Evolutionary conservation across 805 yeast genomes (phyloP), one percentile per base, ranked within the genome.

Genomic region (Candida namnaoensis): DNA sequence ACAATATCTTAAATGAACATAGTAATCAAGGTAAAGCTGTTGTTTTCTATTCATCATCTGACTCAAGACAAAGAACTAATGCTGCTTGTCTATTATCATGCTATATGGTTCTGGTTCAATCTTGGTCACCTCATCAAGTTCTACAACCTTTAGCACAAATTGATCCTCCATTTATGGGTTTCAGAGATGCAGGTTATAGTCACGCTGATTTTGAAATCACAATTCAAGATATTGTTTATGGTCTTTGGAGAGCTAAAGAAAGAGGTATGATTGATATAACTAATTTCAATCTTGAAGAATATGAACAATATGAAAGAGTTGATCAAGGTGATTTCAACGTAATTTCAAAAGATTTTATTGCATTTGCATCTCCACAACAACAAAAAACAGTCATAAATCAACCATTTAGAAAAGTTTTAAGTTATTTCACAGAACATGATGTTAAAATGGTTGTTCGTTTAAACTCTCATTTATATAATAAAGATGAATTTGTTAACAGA

Each of bases 51-150:
- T 87, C 96, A 12, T 72, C 88, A 1, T 79, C 91, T 0, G 80
- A 85, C 30, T 77, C 95, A 1, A 79, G 82, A 47, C 82, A 82
- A 49, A 66, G 99, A 53, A 80, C 97, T 7, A 93, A 93, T 56
- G 95, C 98, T 14, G 97, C 98, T 5, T 88, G 98, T 61, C 69
- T 93, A 47, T 68, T 93, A 40, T 87, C 96, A 49, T 88, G 97
- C 55, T 93, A 93, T 63, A 88, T 93, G 97, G 75, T 93, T 1
- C 65, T 93, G 41, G 91, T 93, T 14, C 99, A 93, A 59, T 82
- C 88, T 12, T 93, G 99, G 99, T 88, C 97, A 1, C 99, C 99
- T 0, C 99, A 93, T 62, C 93, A 93, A 61, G 99, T 90, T 0
- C 65, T 93, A 48, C 97, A 95, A 45, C 99, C 99, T 1, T 76